phyloP scores from a whole-genome alignment of 2,329 filamentous ascomycete genomes.

The Ophioceras dolichostomum region DNA sequence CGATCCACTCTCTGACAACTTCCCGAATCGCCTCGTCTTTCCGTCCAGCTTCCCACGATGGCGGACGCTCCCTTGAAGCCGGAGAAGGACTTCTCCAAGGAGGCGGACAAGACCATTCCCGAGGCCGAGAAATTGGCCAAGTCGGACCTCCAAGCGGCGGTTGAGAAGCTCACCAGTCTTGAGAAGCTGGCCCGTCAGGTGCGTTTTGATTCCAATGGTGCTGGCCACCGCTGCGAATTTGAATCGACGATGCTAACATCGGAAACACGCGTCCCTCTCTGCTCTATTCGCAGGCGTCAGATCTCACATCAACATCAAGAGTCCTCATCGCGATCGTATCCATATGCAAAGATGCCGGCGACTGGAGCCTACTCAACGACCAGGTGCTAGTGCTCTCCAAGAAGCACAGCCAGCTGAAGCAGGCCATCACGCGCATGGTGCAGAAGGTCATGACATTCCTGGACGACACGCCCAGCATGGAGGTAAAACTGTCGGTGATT shows the following conservation, averaged over 20 bases:
- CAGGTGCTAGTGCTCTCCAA: conserved; percentile 93
- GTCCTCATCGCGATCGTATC: conserved; percentile 81
- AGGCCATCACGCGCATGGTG: conserved; percentile 98
- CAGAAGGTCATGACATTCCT: conserved; percentile 91
- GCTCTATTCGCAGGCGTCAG: conserved; percentile 58
- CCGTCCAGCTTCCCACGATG: conserved; percentile 53
- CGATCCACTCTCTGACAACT: no score
- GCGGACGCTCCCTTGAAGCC: conserved; percentile 77
- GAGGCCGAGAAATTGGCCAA: conserved; percentile 84
- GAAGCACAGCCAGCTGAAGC: conserved; percentile 99
- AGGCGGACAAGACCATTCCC: conserved; percentile 82
- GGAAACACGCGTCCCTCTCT: conserved; percentile 8
- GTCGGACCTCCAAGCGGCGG: conserved; percentile 70
- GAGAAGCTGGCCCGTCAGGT: conserved; percentile 98
- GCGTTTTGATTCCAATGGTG: conserved; percentile 14
- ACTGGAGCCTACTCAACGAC: conserved; percentile 94
- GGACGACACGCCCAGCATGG: conserved; percentile 69
- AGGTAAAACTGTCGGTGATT: conserved; percentile 86
- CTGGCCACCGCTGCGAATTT: not conserved
- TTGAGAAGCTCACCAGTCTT: conserved; percentile 83
- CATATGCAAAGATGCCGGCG: conserved; percentile 82
- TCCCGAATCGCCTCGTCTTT: no score
- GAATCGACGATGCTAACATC: conserved; percentile 2
- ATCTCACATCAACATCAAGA: conserved; percentile 88
- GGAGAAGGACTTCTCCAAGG: conserved; percentile 98